Evolutionary conservation across 2,329 filamentous ascomycete genomes (phyloP).

Genomic region (Diaporthe nobilis): DNA sequence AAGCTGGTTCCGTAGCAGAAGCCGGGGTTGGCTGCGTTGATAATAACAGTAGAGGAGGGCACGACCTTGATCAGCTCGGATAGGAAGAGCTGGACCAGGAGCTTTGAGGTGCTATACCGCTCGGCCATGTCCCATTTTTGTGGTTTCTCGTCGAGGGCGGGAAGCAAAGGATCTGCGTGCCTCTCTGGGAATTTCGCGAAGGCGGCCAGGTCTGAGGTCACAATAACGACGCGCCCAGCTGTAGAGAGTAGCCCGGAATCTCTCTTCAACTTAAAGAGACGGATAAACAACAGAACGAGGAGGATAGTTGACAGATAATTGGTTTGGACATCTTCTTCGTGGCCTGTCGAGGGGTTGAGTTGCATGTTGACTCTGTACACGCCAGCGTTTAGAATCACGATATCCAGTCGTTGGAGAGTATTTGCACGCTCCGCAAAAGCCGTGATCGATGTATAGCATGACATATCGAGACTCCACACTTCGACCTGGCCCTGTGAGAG

Average conservation of each 20-base stretch:
- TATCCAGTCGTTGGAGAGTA: neutral
- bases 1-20: constrained; percentile 39
- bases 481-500: constrained; percentile 49
- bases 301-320: constrained; percentile 35
- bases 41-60: constrained; percentile 41
- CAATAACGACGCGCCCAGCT: constrained; percentile 31
- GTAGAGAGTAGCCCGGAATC: neutral
- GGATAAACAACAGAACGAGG: constrained; percentile 12
- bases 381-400: constrained; percentile 31
- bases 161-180: constrained; percentile 41
- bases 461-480: constrained; percentile 56
- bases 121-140: constrained; percentile 42
- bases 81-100: constrained; percentile 52
- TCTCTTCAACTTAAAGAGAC: neutral
- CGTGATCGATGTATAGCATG: constrained; percentile 51
- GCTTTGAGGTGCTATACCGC: constrained; percentile 46
- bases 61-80: constrained; percentile 49
- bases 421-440: neutral
- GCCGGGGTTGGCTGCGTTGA: constrained; percentile 46
- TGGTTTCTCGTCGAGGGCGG: constrained; percentile 42
- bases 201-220: constrained; percentile 46
- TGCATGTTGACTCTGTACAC: neutral
- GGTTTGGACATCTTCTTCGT: constrained; percentile 32
- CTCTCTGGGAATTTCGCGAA: constrained; percentile 44
- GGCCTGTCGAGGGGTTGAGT: constrained; percentile 15